Evolutionary conservation across 140 eudicot species (phyloP), one percentile per base, ranked within the genome.

Genomic region (Oenanthe javanica): DNA sequence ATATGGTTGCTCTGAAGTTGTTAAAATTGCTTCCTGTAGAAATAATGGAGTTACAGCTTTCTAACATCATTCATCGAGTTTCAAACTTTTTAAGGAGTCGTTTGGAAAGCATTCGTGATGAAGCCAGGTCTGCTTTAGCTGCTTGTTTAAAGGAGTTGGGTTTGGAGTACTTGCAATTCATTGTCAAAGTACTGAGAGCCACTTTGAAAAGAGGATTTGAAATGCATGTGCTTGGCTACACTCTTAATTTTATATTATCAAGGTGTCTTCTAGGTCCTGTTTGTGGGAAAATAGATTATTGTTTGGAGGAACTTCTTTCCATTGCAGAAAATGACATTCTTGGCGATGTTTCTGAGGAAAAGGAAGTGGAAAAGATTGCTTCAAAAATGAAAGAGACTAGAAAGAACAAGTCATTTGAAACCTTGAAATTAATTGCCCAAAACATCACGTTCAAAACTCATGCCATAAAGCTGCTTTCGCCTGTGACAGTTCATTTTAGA

Each of bases 381-480:
- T 94, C 97, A 9, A 94, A 94, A 85, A 94, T 94, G 98, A 94
- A 94, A 83, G 98, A 94, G 83, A 94, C 96, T 10, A 86, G 96
- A 72, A 94, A 90, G 83, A 90, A 81, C 76, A 94, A 92, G 85
- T 94, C 98, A 0, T 90, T 86, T 52, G 94, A 89, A 69, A 92
- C 97, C 6, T 88, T 94, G 4, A 88, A 83, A 45, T 86, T 94
- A 49, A 86, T 94, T 79, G 86, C 98, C 42, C 95, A 89, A 86
- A 94, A 75, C 54, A 66, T 92, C 79, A 92, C 93, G 2, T 90
- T 94, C 82, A 86, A 79, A 67, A 90, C 94, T 48, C 93, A 90
- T 76, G 94, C 92, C 18, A 27, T 86, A 84, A 90, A 92, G 89
- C 89, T 94, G 81, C 91, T 94, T 79, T 89, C 92, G 42, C 90